Conservation (phyloP, 208 protist genomes). For the Leishmania arabica region DNA sequence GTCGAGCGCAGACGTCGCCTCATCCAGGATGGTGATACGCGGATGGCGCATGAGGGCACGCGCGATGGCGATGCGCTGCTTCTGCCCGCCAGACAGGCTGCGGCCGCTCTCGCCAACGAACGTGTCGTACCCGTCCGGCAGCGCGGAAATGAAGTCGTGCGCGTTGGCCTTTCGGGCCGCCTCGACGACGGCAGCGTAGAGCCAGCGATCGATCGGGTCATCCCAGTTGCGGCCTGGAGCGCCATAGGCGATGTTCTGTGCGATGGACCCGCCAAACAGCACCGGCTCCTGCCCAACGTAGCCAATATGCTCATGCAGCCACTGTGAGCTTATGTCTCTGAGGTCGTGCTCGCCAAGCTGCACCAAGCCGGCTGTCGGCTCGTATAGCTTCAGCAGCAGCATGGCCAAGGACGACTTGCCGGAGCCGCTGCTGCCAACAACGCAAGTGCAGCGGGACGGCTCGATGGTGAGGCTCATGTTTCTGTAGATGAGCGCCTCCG, state of each 20-base stretch:
- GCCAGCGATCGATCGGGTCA: slow-evolving; percentile 77
- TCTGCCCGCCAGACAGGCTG: slow-evolving; percentile 93
- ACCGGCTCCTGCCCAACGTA: slow-evolving; percentile 90
- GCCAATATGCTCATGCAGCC: slow-evolving; percentile 78
- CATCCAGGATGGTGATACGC: slow-evolving; percentile 92
- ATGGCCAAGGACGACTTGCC: slow-evolving; percentile 87
- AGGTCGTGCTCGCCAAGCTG: slow-evolving; percentile 67
- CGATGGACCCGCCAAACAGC: slow-evolving; percentile 86
- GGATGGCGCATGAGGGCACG: slow-evolving; percentile 87
- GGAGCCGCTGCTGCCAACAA: slow-evolving; percentile 84
- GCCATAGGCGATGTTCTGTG: slow-evolving; percentile 91
- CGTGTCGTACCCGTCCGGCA: slow-evolving; percentile 91
- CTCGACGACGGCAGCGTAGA: slow-evolving; percentile 65
- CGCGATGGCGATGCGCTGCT: slow-evolving; percentile 95
- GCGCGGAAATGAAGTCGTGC: slow-evolving; percentile 88
- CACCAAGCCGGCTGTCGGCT: slow-evolving; percentile 61
- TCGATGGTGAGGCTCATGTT: slow-evolving; percentile 67
- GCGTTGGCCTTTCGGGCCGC: slow-evolving; percentile 78
- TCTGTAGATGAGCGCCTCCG: slow-evolving; percentile 72
- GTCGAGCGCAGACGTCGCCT: slow-evolving; percentile 93
- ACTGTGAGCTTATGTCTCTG: slow-evolving; percentile 57
- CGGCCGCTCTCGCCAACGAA: slow-evolving; percentile 88
- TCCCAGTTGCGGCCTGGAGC: slow-evolving; percentile 70
- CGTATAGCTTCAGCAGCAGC: slow-evolving; percentile 88
- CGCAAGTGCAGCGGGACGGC: slow-evolving; percentile 71